These are phyloP conservation scores for Tephrocybe sp. DNA, from an alignment of 768 basidiomycete species.

Conservation along the genomic window DNA sequence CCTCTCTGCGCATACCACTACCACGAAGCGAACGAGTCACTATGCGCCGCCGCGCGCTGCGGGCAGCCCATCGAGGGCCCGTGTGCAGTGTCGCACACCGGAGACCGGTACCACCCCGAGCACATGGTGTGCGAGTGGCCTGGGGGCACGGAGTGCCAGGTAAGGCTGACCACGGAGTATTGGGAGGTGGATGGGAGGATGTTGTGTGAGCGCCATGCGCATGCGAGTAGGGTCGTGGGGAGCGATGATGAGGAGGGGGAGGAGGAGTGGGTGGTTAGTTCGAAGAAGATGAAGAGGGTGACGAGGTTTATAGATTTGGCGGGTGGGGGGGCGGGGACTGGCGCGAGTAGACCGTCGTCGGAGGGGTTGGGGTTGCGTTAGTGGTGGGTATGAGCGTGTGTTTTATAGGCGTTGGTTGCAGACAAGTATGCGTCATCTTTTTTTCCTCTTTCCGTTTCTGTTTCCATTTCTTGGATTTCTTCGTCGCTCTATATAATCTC, in stretches of 20 bases:
- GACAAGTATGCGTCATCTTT: not conserved
- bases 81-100: slow-evolving; percentile 82
- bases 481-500: no score
- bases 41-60: slow-evolving; percentile 77
- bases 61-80: slow-evolving; percentile 91
- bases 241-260: slow-evolving; percentile 25
- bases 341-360: not conserved
- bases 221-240: slow-evolving; percentile 20
- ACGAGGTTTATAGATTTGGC: slow-evolving; percentile 79
- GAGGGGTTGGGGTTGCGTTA: slow-evolving; percentile 6
- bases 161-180: slow-evolving; percentile 74
- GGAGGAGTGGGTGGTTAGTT: slow-evolving; percentile 32
- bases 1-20: slow-evolving; percentile 93
- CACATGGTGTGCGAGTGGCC: slow-evolving; percentile 82
- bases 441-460: not conserved
- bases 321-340: slow-evolving; percentile 18
- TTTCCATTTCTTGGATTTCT: no score
- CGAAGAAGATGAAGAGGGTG: slow-evolving; percentile 69
- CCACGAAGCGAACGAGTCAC: slow-evolving; percentile 86
- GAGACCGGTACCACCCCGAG: slow-evolving; percentile 83
- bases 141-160: slow-evolving; percentile 43
- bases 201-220: slow-evolving; percentile 83
- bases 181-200: slow-evolving; percentile 87
- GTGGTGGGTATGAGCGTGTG: not conserved
- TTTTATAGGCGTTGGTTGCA: no score